Conservation (phyloP, 1,284 basidiomycete genomes). For the Boletellus deceptivus region DNA sequence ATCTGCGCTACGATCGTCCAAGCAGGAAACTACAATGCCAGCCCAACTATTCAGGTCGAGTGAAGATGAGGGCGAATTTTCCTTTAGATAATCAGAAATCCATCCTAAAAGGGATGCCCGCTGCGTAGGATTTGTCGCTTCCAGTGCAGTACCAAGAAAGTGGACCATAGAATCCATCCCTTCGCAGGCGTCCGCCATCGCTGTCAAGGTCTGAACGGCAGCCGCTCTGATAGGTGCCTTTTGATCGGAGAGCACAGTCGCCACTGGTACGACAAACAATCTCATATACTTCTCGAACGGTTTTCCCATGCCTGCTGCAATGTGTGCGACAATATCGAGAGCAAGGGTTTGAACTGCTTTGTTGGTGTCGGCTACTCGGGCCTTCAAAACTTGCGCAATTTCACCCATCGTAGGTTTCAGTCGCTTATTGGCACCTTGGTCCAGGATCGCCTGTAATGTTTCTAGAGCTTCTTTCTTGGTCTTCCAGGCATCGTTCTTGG, state of each 20-base stretch:
- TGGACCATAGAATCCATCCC: conserved; percentile 80
- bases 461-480: conserved; percentile 95
- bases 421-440: conserved; percentile 89
- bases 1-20: conserved; percentile 92
- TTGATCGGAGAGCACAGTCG: conserved; percentile 88
- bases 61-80: conserved; percentile 50
- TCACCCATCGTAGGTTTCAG: conserved; percentile 93
- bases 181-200: conserved; percentile 84
- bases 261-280: conserved; percentile 75
- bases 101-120: conserved; percentile 84
- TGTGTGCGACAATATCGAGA: conserved; percentile 85
- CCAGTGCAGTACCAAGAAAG: conserved; percentile 78
- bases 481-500: conserved; percentile 96
- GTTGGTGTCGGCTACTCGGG: conserved; percentile 89
- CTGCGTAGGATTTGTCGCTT: conserved; percentile 86
- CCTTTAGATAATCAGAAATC: conserved; percentile 80
- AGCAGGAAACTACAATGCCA: conserved; percentile 69
- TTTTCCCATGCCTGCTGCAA: conserved; percentile 93
- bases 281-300: conserved; percentile 90
- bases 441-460: conserved; percentile 77
- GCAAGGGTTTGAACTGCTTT: conserved; percentile 91
- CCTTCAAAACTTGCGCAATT: conserved; percentile 85
- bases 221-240: conserved; percentile 85
- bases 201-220: conserved; percentile 75
- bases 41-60: conserved; percentile 80